These are phyloP conservation scores for Fusarium caatingaense DNA, from an alignment of 2,329 filamentous ascomycete genomes.

Conservation along the genomic window DNA sequence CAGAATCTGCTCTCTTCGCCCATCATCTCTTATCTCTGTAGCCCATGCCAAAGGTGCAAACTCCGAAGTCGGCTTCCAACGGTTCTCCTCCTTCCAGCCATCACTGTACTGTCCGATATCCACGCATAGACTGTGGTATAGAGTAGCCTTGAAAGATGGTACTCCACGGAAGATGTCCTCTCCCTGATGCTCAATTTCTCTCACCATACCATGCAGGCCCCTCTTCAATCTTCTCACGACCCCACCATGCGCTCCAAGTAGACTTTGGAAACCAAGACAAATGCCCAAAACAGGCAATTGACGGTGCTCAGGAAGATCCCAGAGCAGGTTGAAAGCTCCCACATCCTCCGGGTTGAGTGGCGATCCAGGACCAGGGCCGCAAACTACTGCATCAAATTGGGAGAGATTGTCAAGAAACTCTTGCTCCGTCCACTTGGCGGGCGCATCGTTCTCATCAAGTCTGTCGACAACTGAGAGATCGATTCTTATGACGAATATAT, in stretches of 20 bases:
- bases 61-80: constrained; percentile 58
- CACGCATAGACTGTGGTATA: constrained; percentile 77
- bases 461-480: constrained; percentile 62
- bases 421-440: constrained; percentile 57
- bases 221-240: constrained; percentile 73
- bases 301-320: constrained; percentile 70
- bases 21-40: constrained; percentile 56
- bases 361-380: constrained; percentile 90
- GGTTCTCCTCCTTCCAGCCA: constrained; percentile 40
- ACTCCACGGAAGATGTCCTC: constrained; percentile 74
- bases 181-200: constrained; percentile 69
- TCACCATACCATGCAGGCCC: constrained; percentile 85
- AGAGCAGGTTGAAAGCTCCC: constrained; percentile 82
- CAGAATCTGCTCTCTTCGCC: constrained; percentile 65
- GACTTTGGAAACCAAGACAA: constrained; percentile 88
- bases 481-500: constrained; percentile 64
- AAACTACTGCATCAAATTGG: constrained; percentile 85
- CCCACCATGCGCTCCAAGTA: constrained; percentile 76
- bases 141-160: constrained; percentile 72
- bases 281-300: constrained; percentile 85
- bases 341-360: constrained; percentile 79
- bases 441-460: constrained; percentile 7
- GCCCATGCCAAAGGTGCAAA: constrained; percentile 73
- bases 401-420: constrained; percentile 54
- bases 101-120: constrained; percentile 59